Percentiles rank a stretch among this genome's conserved stretches.
phyloP scores from a whole-genome alignment of 768 basidiomycete species.

The Hysterangium stoloniferum region DNA sequence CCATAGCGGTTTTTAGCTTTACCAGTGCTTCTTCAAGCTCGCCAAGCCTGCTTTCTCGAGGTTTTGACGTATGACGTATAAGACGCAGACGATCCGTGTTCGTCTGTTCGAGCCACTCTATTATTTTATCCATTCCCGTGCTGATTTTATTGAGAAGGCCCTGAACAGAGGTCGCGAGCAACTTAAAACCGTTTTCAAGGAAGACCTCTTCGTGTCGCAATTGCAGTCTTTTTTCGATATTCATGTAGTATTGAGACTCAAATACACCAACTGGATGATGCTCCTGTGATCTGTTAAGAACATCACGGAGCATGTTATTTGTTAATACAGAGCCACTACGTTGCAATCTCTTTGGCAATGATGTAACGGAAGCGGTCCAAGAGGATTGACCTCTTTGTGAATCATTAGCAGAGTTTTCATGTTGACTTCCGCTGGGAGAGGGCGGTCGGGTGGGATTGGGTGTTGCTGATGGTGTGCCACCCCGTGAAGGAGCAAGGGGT shows the following conservation, averaged over 20 bases:
- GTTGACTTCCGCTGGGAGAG: slow-evolving; percentile 19
- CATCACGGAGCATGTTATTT: not conserved
- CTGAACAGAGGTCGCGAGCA: slow-evolving; percentile 46
- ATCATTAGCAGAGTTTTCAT: not conserved
- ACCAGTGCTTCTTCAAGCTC: slow-evolving; percentile 31
- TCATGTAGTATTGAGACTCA: slow-evolving; percentile 62
- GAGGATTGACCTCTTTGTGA: not conserved
- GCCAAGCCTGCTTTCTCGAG: slow-evolving; percentile 28
- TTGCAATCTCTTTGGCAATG: not conserved
- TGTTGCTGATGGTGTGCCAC: slow-evolving; percentile 27
- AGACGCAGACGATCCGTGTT: slow-evolving; percentile 30
- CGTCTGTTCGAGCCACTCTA: slow-evolving; percentile 43
- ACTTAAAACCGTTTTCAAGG: slow-evolving; percentile 33
- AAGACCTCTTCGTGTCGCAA: slow-evolving; percentile 41
- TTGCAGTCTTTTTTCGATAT: slow-evolving; percentile 48
- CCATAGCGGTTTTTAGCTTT: slow-evolving; percentile 30
- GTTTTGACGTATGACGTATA: slow-evolving; percentile 25
- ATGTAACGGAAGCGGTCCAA: not conserved
- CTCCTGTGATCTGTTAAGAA: slow-evolving; percentile 10
- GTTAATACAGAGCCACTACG: not conserved
- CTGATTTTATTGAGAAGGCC: slow-evolving; percentile 41
- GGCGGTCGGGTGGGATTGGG: slow-evolving; percentile 28
- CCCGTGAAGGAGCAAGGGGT: slow-evolving; percentile 23
- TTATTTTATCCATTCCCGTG: slow-evolving; percentile 32
- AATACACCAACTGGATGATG: slow-evolving; percentile 59